Base-by-base conservation (phyloP, 2,329 filamentous ascomycete species). In the Dryadomyces quercivorus region DNA sequence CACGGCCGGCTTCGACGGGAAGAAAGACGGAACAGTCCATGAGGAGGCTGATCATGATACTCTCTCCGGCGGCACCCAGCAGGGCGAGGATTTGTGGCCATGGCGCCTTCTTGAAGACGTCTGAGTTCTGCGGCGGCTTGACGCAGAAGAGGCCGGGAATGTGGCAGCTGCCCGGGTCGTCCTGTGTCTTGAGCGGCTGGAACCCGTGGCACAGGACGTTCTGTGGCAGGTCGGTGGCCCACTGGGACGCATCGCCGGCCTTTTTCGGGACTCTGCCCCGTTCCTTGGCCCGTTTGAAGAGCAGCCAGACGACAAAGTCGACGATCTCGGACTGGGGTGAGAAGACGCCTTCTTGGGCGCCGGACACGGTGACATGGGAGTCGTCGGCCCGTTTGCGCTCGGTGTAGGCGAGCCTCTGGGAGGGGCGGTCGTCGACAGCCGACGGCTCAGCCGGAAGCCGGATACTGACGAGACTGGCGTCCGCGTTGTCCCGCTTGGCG, bases 181-280 rank as follows among this genome's bases (percentile, higher is more conserved):
- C 36, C 15, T 12, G 10, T 40, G 10, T 3, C n/a, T n/a, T n/a
- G n/a, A n/a, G 10, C 36, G 36, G 80, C 61, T 85, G 81, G 62
- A 84, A 95, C 22, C 92, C 92, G 72, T 95, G 85, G 61, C 88
- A 91, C 5, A 98, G 77, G 5, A 95, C 55, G 21, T 60, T 55
- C 7, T 51, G 43, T 2, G 58, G 56, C 2, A 55, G 49, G 38
- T 42, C 40, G 2, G 20, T n/a, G 34, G 18, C n/a, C 36, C 43
- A 36, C 12, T 12, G 16, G 15, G 3, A 15, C n/a, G n/a, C 34
- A 4, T 31, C 15, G 7, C 36, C 13, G 8, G 38, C 8, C 7
- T 38, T 20, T 31, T 80, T 77, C 1, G 85, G 84, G 63, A 77
- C 79, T 51, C 72, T 66, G 56, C 68, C 69, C 31, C 67, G 63